Evolutionary conservation across 805 yeast genomes (phyloP), one percentile per base, ranked within the genome.

Genomic region (Metschnikowia vanudenii): DNA sequence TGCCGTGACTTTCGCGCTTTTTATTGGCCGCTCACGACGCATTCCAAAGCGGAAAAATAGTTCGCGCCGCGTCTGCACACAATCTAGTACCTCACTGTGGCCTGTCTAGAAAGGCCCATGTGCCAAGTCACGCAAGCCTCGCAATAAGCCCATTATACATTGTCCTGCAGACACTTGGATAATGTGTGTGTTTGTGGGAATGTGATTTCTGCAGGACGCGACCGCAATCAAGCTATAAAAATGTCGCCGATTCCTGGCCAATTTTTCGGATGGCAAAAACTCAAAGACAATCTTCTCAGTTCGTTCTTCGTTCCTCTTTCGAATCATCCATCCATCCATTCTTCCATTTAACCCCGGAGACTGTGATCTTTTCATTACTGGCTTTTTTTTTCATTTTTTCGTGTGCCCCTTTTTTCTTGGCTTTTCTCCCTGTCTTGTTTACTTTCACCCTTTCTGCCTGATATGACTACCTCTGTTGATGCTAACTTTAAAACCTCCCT

Each of bases 401-500:
- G n/a, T n/a, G n/a, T n/a, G n/a, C n/a, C 10, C 28, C 13, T 24
- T 30, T 26, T 35, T 12, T 10, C 5, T 8, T 33, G 37, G 16
- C 24, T 22, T 8, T 22, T 22, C 24, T 22, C 8, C 8, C 24
- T 22, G 24, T 22, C 24, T 22, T 22, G 24, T 5, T 22, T 5
- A 22, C 26, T 39, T 22, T 20, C 14, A 8, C 7, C 37, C 22
- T 13, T 16, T 12, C 32, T 12, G 6, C 16, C 32, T 30, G 37
- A 38, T 20, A 49, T 49, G 52, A 41, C 52, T 38, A 46, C 47
- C 20, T 24, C 51, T 31, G 51, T 46, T 36, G 55, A 54, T 31
- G 43, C 61, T 37, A 60, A 62, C 49, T 60, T 63, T 60, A 70
- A 70, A 54, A 50, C 74, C 24, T 57, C 89, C 18, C 73, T 92